Evolutionary conservation across 1,284 basidiomycete species (phyloP), one percentile per base, ranked within the genome.

Genomic region (Rhodotorula sp.): DNA sequence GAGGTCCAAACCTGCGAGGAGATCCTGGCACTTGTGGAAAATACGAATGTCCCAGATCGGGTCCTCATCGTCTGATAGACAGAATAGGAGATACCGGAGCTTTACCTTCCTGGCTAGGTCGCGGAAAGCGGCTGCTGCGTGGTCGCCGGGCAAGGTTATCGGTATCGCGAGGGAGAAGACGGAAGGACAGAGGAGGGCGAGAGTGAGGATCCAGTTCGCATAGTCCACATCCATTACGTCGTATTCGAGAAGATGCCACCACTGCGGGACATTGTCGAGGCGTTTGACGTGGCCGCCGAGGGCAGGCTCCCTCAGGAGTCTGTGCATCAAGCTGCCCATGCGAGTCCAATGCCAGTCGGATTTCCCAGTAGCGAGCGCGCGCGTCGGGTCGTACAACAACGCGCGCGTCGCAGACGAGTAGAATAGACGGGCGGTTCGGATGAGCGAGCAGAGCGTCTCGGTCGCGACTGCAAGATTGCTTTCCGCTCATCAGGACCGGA

Each of bases 81-180:
- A 29, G 20, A 60, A 14, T 3, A 3, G 33, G 14, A 55, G 54
- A 30, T 30, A 12, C 26, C 54, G 30, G 1, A 33, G 30, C 14
- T 26, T 5, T 1, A 1, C 18, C 54, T 17, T 18, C 54, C 59
- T 44, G 63, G 68, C 65, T 30, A 67, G 24, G 81, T 63, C 20
- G 29, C n/a, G 45, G 2, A n/a, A 57, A 8, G 18, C n/a, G 14
- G 24, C 20, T 22, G 20, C 33, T 42, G 33, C 37, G n/a, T 15
- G 22, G 1, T 20, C 20, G 3, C 4, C 12, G 56, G 6, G 26
- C 12, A 18, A 24, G 22, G 22, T 37, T 37, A 37, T 12, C 37
- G 37, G 37, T 12, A 37, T 12, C 7, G 37, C 29, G 20, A 37
- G 22, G 33, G 30, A 20, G 29, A 29, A 20, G 26, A 37, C 2